phyloP scores from a whole-genome alignment of 2,329 filamentous ascomycete genomes.

The Neonectria sp. region DNA sequence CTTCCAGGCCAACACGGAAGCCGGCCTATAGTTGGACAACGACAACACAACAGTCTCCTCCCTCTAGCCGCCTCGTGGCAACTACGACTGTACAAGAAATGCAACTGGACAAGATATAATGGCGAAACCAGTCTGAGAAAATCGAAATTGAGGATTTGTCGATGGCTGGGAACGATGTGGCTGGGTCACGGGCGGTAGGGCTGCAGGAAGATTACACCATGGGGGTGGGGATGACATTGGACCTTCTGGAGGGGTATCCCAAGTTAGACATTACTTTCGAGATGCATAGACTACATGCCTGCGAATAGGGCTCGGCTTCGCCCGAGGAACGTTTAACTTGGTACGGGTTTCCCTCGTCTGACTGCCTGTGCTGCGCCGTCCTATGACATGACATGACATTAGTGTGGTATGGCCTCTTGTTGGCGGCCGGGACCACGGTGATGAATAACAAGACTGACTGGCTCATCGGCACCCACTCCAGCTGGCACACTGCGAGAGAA shows the following conservation, averaged over 20 bases:
- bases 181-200: conserved; percentile 20
- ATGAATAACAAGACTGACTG: neutral
- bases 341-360: neutral
- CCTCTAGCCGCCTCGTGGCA: too few species aligned
- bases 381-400: conserved; percentile 4
- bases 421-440: neutral
- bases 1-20: conserved; percentile 56
- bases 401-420: neutral
- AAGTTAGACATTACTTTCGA: conserved; percentile 25
- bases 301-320: neutral
- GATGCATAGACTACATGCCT: neutral
- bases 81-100: conserved; percentile 2
- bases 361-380: conserved; percentile 17
- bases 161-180: conserved; percentile 22
- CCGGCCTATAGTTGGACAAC: conserved; percentile 52
- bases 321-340: neutral
- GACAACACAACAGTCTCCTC: neutral
- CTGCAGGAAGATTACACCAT: conserved; percentile 19
- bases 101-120: conserved; percentile 7
- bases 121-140: neutral
- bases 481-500: neutral
- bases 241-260: conserved; percentile 2
- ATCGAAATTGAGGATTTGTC: neutral
- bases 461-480: neutral
- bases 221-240: conserved; percentile 5